Base-by-base conservation (phyloP, 1,284 basidiomycete genomes). In the Ceratobasidium sp. region DNA sequence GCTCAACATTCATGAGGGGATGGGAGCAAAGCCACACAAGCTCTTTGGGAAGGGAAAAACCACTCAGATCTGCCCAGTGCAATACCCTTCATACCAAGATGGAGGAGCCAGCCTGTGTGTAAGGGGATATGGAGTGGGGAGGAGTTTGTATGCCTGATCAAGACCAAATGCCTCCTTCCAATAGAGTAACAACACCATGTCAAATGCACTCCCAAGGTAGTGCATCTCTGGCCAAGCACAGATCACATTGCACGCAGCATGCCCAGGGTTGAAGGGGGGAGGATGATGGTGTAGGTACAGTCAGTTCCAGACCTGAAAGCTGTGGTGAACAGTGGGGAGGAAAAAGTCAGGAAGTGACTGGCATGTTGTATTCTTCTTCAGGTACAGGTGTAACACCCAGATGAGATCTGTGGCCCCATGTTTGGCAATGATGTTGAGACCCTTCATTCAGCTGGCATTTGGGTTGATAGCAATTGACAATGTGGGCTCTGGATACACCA, bases 191-290 rank as follows among this genome's bases (percentile, higher is more conserved):
- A 68, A 22, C 2, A 34, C 66, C 29, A 40, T 32, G 43, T 68
- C 66, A 13, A 51, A 68, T 17, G 29, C 25, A 22, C 29, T 62
- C 5, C 83, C 84, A 7, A 83, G 17, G 32, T 29, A 37, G 17
- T 32, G 19, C 11, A n/a, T 19, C 4, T 6, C 9, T 54, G 66
- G 49, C 15, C 46, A 19, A 15, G 51, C 51, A 17, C 66, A 34
- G 34, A 68, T 22, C n/a, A 68, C 49, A 32, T 68, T 51, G 19
- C 66, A 51, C 11, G 19, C 7, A 17, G 40, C 29, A n/a, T 32
- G 49, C 15, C 54, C 66, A 11, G 29, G 49, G 37, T 44, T 32
- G 29, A 68, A 68, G 5, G 66, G 29, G 13, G 37, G 66, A 5
- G 66, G 66, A 2, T 29, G 22, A 32, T 68, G 66, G 15, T 37